These are phyloP conservation scores for Rhodotorula sp. DNA, from an alignment of 1,284 basidiomycete genomes.

Conservation along the genomic window DNA sequence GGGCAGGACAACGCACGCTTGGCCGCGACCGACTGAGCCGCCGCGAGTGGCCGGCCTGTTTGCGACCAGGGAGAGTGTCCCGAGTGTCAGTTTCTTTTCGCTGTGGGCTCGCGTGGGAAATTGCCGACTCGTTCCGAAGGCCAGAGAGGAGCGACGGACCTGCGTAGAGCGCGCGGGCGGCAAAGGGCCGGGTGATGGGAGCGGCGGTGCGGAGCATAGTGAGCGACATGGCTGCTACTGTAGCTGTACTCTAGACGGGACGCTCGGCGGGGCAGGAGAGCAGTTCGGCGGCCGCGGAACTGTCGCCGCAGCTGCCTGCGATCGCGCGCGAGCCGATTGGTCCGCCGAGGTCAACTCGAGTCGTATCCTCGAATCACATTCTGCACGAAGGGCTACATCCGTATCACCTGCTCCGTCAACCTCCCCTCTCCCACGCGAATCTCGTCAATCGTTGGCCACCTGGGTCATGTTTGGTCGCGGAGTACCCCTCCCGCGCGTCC, in stretches of 20 bases:
- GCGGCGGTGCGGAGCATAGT: slow-evolving; percentile 2
- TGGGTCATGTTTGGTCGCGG: background rate
- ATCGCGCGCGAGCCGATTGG: too few relatives aligned
- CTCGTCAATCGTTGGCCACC: too few relatives aligned
- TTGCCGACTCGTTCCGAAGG: background rate
- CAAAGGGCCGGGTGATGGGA: slow-evolving; percentile 11
- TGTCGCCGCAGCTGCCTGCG: background rate
- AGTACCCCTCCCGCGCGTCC: slow-evolving; percentile 5
- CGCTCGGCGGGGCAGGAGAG: background rate
- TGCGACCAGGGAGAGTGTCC: background rate
- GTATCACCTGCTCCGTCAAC: too few relatives aligned
- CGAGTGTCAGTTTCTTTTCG: background rate
- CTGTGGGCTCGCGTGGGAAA: too few relatives aligned
- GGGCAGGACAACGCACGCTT: slow-evolving; percentile 20
- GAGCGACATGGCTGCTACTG: slow-evolving; percentile 6
- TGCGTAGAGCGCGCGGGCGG: slow-evolving; percentile 21
- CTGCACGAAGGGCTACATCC: too few relatives aligned
- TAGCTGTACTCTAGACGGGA: background rate
- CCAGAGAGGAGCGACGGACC: slow-evolving; percentile 13
- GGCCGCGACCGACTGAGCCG: slow-evolving; percentile 16
- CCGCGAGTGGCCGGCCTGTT: slow-evolving; percentile 24
- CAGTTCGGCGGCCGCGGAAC: background rate
- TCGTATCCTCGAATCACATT: too few relatives aligned
- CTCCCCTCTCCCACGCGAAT: too few relatives aligned
- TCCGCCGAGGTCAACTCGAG: too few relatives aligned